Percentiles rank a stretch among this genome's conserved stretches.
Conservation (phyloP, 2,329 filamentous ascomycete genomes). For the Calonectria pauciramosa region DNA sequence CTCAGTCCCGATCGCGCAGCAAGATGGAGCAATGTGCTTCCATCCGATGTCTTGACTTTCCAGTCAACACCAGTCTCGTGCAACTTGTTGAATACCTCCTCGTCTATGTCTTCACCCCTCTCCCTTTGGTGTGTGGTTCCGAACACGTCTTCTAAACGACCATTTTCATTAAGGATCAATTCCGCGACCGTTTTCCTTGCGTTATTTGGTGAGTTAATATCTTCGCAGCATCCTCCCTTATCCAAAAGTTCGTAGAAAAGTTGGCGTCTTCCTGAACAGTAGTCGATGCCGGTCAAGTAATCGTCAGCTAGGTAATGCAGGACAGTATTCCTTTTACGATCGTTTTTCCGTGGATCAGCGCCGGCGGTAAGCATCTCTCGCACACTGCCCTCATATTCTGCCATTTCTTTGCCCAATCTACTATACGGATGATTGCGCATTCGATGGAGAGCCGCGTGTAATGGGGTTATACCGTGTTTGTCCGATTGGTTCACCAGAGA, state of each 20-base stretch:
- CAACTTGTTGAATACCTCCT: not conserved
- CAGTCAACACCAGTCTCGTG: not conserved
- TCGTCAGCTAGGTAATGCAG: slow-evolving; percentile 1
- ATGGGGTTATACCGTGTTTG: not conserved
- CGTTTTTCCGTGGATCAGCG: not conserved
- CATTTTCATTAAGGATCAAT: slow-evolving; percentile 15
- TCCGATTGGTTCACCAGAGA: slow-evolving; percentile 2
- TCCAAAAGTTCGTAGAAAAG: not conserved
- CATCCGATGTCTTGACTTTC: no score
- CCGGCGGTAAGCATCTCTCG: not conserved
- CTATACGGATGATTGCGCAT: not conserved
- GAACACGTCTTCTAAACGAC: not conserved
- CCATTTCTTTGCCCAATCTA: not conserved
- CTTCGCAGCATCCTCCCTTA: not conserved
- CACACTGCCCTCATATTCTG: not conserved
- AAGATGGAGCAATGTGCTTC: no score
- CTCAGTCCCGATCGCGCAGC: no score
- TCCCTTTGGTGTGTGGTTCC: not conserved
- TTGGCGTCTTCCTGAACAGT: not conserved
- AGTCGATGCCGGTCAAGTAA: not conserved
- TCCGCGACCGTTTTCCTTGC: not conserved
- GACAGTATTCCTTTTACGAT: not conserved
- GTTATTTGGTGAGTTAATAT: not conserved
- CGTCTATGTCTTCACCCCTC: not conserved
- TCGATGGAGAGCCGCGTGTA: not conserved